Base-by-base conservation (phyloP, 2,329 filamentous ascomycete genomes). In the Calycina herbarum region DNA sequence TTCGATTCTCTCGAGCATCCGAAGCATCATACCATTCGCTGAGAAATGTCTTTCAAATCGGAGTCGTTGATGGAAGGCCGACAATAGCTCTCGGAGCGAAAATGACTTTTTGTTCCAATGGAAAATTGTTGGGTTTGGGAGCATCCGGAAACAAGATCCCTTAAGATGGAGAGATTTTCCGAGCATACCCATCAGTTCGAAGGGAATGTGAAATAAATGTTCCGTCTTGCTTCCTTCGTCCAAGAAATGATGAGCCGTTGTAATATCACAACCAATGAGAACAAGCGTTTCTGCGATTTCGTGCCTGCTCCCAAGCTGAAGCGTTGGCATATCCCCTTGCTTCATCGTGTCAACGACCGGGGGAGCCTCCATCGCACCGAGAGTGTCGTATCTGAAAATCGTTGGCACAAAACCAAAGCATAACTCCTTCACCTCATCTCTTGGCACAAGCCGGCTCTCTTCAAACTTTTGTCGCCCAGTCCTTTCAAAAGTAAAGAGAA, bases 101-200 rank as follows among this genome's bases (percentile, higher is more conserved):
- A 48, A 48, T 10, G 17, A 48, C n/a, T 48, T 48, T 48, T 20
- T 10, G 42, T 48, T 48, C 42, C 42, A 48, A 48, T 20, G 42
- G 8, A 48, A 48, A n/a, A 48, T 13, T 20, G 42, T 48, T 48
- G 42, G 42, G 13, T 48, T 48, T 48, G 42, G 42, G 7, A 48
- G 42, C 42, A 48, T 48, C n/a, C 42, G 42, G 42, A 48, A 48
- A 48, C 42, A 48, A 48, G 42, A 48, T 3, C 42, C 42, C n/a
- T 20, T 48, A 20, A 20, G 17, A 48, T 48, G 42, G n/a, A 48
- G 42, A 48, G 17, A 5, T 8, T 20, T 48, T n/a, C 17, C 42
- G n/a, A 48, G 42, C 42, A 48, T 48, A 10, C 42, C 42, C 42
- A 48, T 20, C 17, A 48, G 17, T 20, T 48, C 42, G 42, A 48